Base-by-base conservation (phyloP, 768 basidiomycete species). In the Boletus tylopilopsis region DNA sequence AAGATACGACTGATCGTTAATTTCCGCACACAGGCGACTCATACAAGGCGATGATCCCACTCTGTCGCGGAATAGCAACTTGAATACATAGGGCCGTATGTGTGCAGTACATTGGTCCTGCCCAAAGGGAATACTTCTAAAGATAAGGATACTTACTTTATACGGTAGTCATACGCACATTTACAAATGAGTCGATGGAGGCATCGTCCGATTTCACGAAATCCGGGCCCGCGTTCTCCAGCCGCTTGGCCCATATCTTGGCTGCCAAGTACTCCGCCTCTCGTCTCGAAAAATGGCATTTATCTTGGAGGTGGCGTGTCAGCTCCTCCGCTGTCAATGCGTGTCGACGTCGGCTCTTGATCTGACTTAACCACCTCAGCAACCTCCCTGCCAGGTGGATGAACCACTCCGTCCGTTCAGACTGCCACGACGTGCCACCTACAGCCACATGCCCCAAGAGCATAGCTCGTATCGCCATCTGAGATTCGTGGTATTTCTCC, bases 401-500 rank as follows among this genome's bases (percentile, higher is more conserved):
- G 42, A 64, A 64, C 64, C 64, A 64, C 27, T 41, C 44, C 16
- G 47, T 42, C 32, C 55, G 56, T 9, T 67, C 64, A 9, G 55
- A 48, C 24, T 51, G 50, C 64, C 62, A 64, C 11, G 62, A 56
- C 7, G 33, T 21, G 19, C 33, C 25, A 36, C 33, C 21, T 23
- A 22, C 57, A 48, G 52, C 45, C 8, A 61, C 57, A 45, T 58
- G 56, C 22, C 34, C 47, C 22, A 60, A 43, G 30, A 64, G 59
- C 53, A 62, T 50, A 12, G 44, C 40, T 50, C 62, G 61, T 13
- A 69, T 25, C 19, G 47, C 58, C 45, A 13, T 24, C 45, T 55
- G 70, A 9, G 73, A 75, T 44, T 68, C 58, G 11, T 58, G 49
- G 46, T 73, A 74, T 41, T 61, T 69, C 7, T 49, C 47, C 22